Evolutionary conservation across 805 yeast species (phyloP), one percentile per base, ranked within the genome.

Genomic region (Nakazawaea wyomingensis): DNA sequence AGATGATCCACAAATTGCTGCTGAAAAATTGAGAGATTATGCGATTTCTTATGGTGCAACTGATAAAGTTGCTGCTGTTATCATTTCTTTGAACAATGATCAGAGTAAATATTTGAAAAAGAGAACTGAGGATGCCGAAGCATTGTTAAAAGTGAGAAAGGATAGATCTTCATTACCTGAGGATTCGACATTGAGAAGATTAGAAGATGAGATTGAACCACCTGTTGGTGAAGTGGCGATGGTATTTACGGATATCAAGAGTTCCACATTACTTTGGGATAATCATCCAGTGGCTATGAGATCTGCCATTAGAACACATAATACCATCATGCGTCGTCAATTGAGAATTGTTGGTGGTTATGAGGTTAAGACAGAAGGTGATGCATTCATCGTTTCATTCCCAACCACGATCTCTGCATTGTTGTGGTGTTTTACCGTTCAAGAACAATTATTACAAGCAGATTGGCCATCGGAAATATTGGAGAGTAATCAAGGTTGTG

Each of bases 331-430:
- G 99, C 79, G 99, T 56, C 76, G 98, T 39, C 95, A 88, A 52
- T 66, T 93, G 49, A 76, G 96, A 52, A 82, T 90, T 37, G 87
- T 86, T 57, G 97, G 98, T 28, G 99, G 99, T 2, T 93, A 93
- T 59, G 99, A 93, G 61, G 99, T 93, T 21, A 93, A 93, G 60
- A 93, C 97, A 2, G 99, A 93, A 78, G 99, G 99, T 57, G 99
- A 93, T 71, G 96, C 99, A 0, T 93, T 93, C 54, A 90, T 93
- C 87, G 97, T 93, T 11, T 87, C 97, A 10, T 93, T 93, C 61
- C 96, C 96, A 0, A 82, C 96, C 0, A 91, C 96, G 0, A 78
- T 91, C 0, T 74, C 91, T 16, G 98, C 98, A 0, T 68, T 93
- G 48, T 70, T 88, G 29, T 93, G 99, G 98, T 88, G 97, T 68